Evolutionary conservation across 2,329 filamentous ascomycete genomes (phyloP).

Genomic region (Cryphonectria naterciae): DNA sequence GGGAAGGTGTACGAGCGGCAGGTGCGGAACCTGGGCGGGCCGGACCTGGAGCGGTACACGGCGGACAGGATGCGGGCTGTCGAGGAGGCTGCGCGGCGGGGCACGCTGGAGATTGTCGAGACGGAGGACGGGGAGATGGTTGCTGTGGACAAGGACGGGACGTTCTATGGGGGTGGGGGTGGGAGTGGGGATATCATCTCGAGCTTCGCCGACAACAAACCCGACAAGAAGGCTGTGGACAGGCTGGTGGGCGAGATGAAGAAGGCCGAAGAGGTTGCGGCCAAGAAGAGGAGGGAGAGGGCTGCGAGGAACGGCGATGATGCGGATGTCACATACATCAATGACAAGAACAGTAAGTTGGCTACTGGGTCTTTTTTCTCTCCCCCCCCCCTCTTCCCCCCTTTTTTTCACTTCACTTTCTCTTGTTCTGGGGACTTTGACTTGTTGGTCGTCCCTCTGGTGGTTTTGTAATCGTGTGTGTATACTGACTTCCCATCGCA

Average conservation of each 20-base stretch:
- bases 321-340: constrained; percentile 96
- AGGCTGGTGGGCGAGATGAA: constrained; percentile 82
- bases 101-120: constrained; percentile 90
- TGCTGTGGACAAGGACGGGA: constrained; percentile 87
- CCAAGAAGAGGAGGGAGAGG: constrained; percentile 85
- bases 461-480: neutral
- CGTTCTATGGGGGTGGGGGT: constrained; percentile 88
- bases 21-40: constrained; percentile 71
- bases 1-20: constrained; percentile 94
- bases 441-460: neutral
- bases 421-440: neutral
- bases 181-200: constrained; percentile 83
- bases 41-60: constrained; percentile 84
- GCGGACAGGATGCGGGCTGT: constrained; percentile 83
- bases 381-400: neutral
- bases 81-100: constrained; percentile 80
- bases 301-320: constrained; percentile 80
- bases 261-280: constrained; percentile 82
- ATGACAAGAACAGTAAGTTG: constrained; percentile 79
- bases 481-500: constrained; percentile 7
- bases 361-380: neutral
- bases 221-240: constrained; percentile 85
- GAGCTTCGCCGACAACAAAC: constrained; percentile 81
- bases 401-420: neutral
- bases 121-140: constrained; percentile 94